phyloP scores from a whole-genome alignment of 225 moss, liverwort and hornwort species.

The Climacium dendroides region DNA sequence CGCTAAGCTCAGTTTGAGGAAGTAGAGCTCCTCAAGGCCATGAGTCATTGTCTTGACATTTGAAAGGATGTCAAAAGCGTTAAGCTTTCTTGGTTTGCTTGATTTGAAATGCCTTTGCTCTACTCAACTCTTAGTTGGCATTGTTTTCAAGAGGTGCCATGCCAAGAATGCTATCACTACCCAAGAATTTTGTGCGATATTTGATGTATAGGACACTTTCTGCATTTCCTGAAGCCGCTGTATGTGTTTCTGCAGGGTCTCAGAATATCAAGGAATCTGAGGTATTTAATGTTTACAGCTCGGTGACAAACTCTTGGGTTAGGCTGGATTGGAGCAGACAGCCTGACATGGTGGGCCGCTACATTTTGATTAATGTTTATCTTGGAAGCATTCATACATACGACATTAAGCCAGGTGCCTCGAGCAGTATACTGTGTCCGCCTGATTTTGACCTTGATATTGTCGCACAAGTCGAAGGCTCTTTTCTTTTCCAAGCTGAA shows the following conservation, averaged over 20 bases:
- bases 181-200: not conserved
- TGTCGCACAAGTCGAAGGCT: slow-evolving; percentile 13
- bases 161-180: not conserved
- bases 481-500: slow-evolving; percentile 9
- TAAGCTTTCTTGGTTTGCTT: not conserved
- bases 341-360: not conserved
- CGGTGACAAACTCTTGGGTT: slow-evolving; percentile 5
- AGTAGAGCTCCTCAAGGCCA: not conserved
- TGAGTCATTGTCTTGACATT: not conserved
- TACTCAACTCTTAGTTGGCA: not conserved
- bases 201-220: not conserved
- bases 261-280: not conserved
- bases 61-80: not conserved
- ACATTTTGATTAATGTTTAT: slow-evolving; percentile 13
- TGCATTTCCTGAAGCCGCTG: not conserved
- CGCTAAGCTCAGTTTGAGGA: not conserved
- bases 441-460: slow-evolving; percentile 14
- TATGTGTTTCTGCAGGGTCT: not conserved
- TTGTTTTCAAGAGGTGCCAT: not conserved
- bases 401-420: not conserved
- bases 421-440: not conserved
- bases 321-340: not conserved
- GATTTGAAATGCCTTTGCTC: not conserved
- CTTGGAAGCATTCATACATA: slow-evolving; percentile 14
- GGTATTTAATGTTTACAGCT: slow-evolving; percentile 11